Percentiles rank a stretch among this genome's conserved stretches.
Conservation (phyloP, 2,329 filamentous ascomycete genomes). For the Cladobotryum mycophilum region DNA sequence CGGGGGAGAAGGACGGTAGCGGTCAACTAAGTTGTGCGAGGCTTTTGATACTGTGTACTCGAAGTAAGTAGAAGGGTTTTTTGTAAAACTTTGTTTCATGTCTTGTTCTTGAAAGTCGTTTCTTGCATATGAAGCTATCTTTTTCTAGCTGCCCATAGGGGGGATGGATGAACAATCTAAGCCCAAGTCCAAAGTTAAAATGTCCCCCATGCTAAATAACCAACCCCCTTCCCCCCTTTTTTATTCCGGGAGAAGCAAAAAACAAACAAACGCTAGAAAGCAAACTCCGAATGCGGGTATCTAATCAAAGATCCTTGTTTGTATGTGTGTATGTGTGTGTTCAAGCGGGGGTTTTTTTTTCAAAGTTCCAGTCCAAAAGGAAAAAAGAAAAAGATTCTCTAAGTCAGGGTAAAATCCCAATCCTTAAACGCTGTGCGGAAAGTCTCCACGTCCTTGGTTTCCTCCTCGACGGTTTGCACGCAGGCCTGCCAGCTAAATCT, state of each 20-base stretch:
- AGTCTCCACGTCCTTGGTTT: conserved; percentile 67
- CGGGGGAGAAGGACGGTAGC: no score
- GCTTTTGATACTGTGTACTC: no score
- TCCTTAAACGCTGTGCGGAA: conserved; percentile 78
- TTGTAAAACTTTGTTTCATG: no score
- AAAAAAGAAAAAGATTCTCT: not conserved
- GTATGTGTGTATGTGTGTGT: no score
- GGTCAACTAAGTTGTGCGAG: no score
- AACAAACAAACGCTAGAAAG: conserved; percentile 1
- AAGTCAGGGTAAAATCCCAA: conserved; percentile 70
- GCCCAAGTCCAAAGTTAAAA: no score
- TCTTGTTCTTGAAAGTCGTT: no score
- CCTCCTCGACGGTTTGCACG: conserved; percentile 68
- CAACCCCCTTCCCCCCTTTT: not conserved
- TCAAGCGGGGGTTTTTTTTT: not conserved
- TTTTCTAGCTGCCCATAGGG: no score
- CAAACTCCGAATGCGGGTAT: conserved; percentile 6
- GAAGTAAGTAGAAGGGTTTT: no score
- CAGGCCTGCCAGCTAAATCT: conserved; percentile 84
- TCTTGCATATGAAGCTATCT: no score
- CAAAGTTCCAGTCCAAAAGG: not conserved
- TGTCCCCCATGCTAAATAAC: not conserved
- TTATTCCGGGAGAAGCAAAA: not conserved
- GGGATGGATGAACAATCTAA: no score
- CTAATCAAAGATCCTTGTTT: conserved; percentile 5